Evolutionary conservation across 352 stramenopile species (phyloP).

Genomic region (Globisporangium nagaii): DNA sequence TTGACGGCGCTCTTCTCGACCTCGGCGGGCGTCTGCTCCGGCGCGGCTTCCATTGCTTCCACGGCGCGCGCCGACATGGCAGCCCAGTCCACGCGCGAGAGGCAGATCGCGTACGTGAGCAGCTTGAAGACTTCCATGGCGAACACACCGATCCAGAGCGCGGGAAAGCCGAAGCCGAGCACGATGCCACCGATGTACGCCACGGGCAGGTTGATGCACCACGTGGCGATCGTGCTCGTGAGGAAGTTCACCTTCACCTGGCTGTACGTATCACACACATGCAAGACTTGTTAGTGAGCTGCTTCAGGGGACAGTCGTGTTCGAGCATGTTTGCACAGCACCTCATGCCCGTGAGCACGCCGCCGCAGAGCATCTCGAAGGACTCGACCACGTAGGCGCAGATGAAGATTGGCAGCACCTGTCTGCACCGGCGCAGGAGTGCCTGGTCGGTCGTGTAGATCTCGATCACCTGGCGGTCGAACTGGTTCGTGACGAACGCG

Average conservation of each 20-base stretch:
- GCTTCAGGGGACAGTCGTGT: not conserved
- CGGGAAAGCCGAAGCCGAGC: slow-evolving; percentile 49
- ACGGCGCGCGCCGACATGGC: slow-evolving; percentile 42
- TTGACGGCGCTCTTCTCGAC: slow-evolving; percentile 50
- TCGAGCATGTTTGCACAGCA: slow-evolving; percentile 1
- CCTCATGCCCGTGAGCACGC: slow-evolving; percentile 69
- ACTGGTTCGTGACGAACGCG: slow-evolving; percentile 33
- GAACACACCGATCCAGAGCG: slow-evolving; percentile 58
- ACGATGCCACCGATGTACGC: slow-evolving; percentile 51
- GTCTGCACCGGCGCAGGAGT: slow-evolving; percentile 37
- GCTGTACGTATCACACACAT: slow-evolving; percentile 14
- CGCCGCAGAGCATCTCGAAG: slow-evolving; percentile 49
- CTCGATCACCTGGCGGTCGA: slow-evolving; percentile 40
- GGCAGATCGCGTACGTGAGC: slow-evolving; percentile 32
- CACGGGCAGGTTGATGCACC: slow-evolving; percentile 59
- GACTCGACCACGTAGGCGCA: slow-evolving; percentile 55
- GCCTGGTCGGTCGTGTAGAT: slow-evolving; percentile 56
- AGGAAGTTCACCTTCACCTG: slow-evolving; percentile 61
- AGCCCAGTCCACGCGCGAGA: slow-evolving; percentile 41
- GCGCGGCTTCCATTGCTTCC: slow-evolving; percentile 33
- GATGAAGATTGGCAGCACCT: slow-evolving; percentile 59
- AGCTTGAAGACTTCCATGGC: slow-evolving; percentile 68
- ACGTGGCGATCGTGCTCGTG: slow-evolving; percentile 57
- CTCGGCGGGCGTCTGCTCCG: slow-evolving; percentile 22
- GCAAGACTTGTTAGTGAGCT: not conserved